Base-by-base conservation (phyloP, 768 basidiomycete species). In the Ramaria sp. region DNA sequence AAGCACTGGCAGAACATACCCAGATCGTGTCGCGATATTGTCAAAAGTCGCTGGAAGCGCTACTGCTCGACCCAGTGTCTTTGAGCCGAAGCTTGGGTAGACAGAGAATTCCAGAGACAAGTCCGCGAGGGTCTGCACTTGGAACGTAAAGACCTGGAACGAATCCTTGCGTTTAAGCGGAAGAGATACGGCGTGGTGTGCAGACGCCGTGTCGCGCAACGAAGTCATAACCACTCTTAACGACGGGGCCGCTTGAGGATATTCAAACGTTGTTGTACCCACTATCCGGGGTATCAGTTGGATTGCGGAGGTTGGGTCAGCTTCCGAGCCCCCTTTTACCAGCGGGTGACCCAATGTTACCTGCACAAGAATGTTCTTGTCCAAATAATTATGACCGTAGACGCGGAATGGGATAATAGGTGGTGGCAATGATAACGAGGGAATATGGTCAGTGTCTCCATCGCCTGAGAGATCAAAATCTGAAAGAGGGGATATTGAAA, bases 381-480 rank as follows among this genome's bases (percentile, higher is more conserved):
- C 91, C 50, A 99, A 76, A 67, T 88, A 92, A 64, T 90, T 95
- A 71, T 99, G 95, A 6, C 95, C 95, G 65, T 99, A 99, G 30
- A 95, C 88, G 51, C 92, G 82, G 65, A 97, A 91, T 27, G 96
- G 93, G 79, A 99, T 95, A 65, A 97, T 97, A 1, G 96, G 96
- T 0, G 96, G 96, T 1, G 96, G 96, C 16, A 99, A 77, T 18
- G 88, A 90, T n/a, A 99, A 74, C 1, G 86, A 85, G 15, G 96
- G 96, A 58, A 99, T 99, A 58, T 85, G 73, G 64, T 99, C 96
- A 34, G 88, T 82, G 57, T 97, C 74, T 30, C 69, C 65, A n/a
- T 69, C 89, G 34, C 77, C 71, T 63, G 90, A 80, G 57, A 57
- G 30, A 52, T 62, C 42, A 61, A 62, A 57, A 64, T 65, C 56